Base-by-base conservation (phyloP, 768 basidiomycete genomes). In the Collybiopsis luxurians region DNA sequence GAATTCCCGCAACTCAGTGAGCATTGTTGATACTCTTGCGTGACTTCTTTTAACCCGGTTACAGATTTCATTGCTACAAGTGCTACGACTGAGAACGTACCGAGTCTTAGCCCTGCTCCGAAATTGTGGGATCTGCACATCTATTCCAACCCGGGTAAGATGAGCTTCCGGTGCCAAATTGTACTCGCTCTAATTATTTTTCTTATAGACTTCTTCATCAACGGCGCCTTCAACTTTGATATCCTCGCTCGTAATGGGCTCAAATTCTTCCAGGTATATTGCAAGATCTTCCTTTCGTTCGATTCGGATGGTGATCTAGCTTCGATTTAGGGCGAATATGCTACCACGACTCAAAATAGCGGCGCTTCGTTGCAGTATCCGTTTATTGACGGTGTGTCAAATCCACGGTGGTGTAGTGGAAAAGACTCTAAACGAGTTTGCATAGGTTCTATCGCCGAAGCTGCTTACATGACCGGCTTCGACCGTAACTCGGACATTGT, bases 391-490 rank as follows among this genome's bases (percentile, higher is more conserved):
- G 77, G 83, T 84, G 57, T 51, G 73, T 63, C 36, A 26, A 36
- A 12, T 49, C 28, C 10, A 13, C 46, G 5, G 36, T 3, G 3
- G 34, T 48, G n/a, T 2, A 15, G 42, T 44, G 24, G 19, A 45
- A 19, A 7, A 38, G 17, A 9, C 36, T 17, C n/a, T 42, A 21
- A 9, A 5, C 13, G 23, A 30, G 13, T 3, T 21, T 28, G 7
- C 47, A 2, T 27, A 83, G 82, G 79, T 57, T 69, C 83, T 44
- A 68, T 76, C 2, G 80, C 77, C 12, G 86, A 87, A 63, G 86
- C 85, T 2, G 82, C 83, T 1, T 88, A 81, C 63, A 86, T 86
- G 85, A 87, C 83, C 0, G 85, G 86, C 2, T 62, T 86, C 4
- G 85, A 88, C 65, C 7, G 31, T 21, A 76, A 76, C 53, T 66